Evolutionary conservation across 331 rosid species (phyloP), one percentile per base, ranked within the genome.

Genomic region (Quercus tomentella): DNA sequence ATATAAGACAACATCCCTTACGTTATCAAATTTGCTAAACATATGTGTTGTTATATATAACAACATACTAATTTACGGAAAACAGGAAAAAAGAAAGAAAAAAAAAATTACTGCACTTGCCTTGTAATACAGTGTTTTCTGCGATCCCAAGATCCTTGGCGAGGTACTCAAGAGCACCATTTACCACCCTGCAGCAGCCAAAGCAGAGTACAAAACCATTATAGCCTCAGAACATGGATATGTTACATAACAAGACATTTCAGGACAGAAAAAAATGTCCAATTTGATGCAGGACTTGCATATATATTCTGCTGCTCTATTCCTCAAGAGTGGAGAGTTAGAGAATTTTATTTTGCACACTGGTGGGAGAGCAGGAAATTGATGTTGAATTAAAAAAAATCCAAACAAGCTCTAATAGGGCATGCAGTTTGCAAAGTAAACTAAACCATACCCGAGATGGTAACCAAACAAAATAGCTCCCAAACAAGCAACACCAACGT

Each of bases 381-480:
- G 57, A 72, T 56, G 61, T 72, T 33, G 78, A 41, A 75, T 73
- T 76, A 30, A 20, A 18, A n/a, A 43, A 45, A 67, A 4, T n/a
- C 26, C 58, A 74, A 49, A 33, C 43, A 17, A 73, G 28, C 8
- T 31, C 49, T 28, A 82, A 30, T 3, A 57, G 57, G 70, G 54
- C 2, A 72, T 56, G 15, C 60, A 16, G 15, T 61, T 58, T 58
- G 49, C 1, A 2, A 56, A 30, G 30, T 31, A 65, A 68, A 56
- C 51, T 30, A 76, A 58, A 70, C 57, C 79, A 72, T 92, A 95
- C 99, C 97, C 99, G 12, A 95, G 92, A 86, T 95, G 99, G 79
- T 95, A 95, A 69, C 99, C 99, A 81, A 95, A 95, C 82, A 95
- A 89, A 81, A 95, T 91, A 75, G 99, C 99, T 82, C 99, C 99